Percentiles rank a stretch among this genome's conserved stretches.
These are phyloP conservation scores for Pichia sp. DNA, from an alignment of 1,139 yeast species.

Conservation along the genomic window DNA sequence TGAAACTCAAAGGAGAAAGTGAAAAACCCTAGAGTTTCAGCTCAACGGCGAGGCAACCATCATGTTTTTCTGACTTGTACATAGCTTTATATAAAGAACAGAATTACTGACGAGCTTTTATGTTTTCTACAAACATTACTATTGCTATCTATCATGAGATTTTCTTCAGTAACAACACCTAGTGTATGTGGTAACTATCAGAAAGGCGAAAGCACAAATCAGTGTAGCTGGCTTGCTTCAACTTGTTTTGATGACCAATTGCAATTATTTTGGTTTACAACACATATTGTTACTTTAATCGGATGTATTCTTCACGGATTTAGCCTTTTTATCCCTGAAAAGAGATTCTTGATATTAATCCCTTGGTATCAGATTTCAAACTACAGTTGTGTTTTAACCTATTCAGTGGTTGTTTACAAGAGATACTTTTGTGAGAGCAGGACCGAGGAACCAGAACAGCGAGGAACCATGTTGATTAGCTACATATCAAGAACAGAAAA, in stretches of 20 bases:
- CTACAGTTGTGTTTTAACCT: slow-evolving; percentile 28
- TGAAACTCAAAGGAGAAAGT: slow-evolving; percentile 8
- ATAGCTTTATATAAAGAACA: no score
- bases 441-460: slow-evolving; percentile 22
- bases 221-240: neutral
- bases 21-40: neutral
- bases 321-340: slow-evolving; percentile 2
- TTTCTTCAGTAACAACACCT: neutral
- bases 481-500: slow-evolving; percentile 39
- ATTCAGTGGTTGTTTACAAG: slow-evolving; percentile 30
- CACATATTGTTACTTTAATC: slow-evolving; percentile 2
- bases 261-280: slow-evolving; percentile 8
- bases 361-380: slow-evolving; percentile 23
- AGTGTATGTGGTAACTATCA: neutral
- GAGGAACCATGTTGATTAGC: slow-evolving; percentile 12
- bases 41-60: neutral
- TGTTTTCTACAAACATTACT: neutral
- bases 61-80: neutral
- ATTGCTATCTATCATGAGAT: neutral
- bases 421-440: slow-evolving; percentile 20
- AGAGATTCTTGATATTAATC: neutral
- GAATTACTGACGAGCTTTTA: no score
- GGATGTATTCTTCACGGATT: slow-evolving; percentile 1
- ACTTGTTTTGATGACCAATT: slow-evolving; percentile 3
- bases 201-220: neutral